Base-by-base conservation (phyloP, 371 early-diverging fungal species). In the Chytridiales sp. region DNA sequence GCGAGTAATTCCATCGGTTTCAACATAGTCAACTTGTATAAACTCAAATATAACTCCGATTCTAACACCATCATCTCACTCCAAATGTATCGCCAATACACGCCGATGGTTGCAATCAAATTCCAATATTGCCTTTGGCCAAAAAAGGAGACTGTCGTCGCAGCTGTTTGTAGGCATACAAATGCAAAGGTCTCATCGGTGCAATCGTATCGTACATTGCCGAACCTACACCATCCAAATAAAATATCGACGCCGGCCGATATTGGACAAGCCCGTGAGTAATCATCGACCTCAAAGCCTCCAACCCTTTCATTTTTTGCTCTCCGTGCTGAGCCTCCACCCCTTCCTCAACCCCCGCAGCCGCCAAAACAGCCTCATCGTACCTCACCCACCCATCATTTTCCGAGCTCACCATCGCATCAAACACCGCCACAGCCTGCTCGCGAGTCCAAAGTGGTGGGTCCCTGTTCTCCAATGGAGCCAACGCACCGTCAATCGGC, bases 151-250 rank as follows among this genome's bases (percentile, higher is more conserved):
- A n/a, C n/a, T n/a, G n/a, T n/a, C n/a, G 40, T 15, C 40, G 17
- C 34, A 52, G 22, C 19, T 52, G n/a, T 8, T n/a, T 49, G 26
- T 51, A 60, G 3, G 26, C 39, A 31, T 44, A 60, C 21, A 60
- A 31, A 34, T 60, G 61, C 34, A 60, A 30, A 5, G 61, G 61
- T 15, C 61, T 40, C 8, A 52, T 34, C 40, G 44, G 38, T 40
- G 51, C 44, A n/a, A 60, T 31, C 0, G 27, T 21, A 32, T 60
- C 61, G 4, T 32, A 6, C 15, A 9, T 15, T 43, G 13, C 22
- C 0, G 43, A 42, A 21, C 61, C 61, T 8, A 19, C 17, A 1
- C 34, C 52, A 34, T 60, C 61, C 8, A 51, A 36, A 60, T 60
- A 52, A 6, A 60, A 26, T n/a, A 40, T 19, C 4, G 35, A 29